These are phyloP conservation scores for Nicotiana paniculata DNA, from an alignment of 257 asterid genomes.

Conservation along the genomic window DNA sequence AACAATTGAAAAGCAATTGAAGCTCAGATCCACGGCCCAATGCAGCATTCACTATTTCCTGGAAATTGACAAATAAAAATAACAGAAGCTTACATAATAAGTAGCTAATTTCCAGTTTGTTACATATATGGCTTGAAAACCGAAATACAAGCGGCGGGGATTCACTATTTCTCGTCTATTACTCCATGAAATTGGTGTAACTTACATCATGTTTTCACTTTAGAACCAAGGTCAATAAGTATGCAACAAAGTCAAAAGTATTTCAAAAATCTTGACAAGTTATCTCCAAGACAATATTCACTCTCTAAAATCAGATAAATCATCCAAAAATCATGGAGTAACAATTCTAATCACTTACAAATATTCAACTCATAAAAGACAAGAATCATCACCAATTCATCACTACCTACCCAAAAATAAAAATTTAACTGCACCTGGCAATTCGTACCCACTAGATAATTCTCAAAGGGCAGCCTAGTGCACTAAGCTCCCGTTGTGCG, in stretches of 20 bases:
- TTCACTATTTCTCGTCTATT: not conserved
- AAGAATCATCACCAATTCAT: not conserved
- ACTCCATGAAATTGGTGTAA: not conserved
- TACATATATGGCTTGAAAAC: not conserved
- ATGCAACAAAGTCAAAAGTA: not conserved
- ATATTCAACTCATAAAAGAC: not conserved
- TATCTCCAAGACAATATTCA: not conserved
- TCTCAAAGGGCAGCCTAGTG: too few relatives aligned
- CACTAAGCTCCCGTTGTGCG: too few relatives aligned
- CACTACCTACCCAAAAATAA: not conserved
- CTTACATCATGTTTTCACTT: not conserved
- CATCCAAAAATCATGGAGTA: not conserved
- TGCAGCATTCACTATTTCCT: not conserved
- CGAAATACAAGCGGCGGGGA: not conserved
- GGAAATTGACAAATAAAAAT: not conserved
- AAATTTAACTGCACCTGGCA: too few relatives aligned
- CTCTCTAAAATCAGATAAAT: not conserved
- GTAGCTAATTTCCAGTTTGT: not conserved
- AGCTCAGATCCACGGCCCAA: not conserved
- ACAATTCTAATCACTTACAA: not conserved
- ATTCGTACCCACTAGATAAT: too few relatives aligned
- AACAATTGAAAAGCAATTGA: not conserved
- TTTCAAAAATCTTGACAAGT: not conserved
- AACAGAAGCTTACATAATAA: not conserved
- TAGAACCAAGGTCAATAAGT: not conserved